These are phyloP conservation scores for Picocystis sp. DNA, from an alignment of 163 green algal genomes.

Conservation along the genomic window DNA sequence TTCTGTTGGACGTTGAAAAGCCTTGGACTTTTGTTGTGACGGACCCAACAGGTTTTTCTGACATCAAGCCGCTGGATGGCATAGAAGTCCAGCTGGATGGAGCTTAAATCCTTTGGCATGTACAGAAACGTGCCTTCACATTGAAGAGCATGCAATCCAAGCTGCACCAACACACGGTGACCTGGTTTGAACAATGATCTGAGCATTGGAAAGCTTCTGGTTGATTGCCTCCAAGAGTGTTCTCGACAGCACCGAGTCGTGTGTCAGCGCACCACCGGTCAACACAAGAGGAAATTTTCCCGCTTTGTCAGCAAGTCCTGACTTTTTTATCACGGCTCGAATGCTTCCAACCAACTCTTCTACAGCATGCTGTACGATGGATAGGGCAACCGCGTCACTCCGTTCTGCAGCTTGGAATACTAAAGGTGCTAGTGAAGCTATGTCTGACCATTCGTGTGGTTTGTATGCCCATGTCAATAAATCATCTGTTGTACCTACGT, in stretches of 20 bases:
- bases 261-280: no score
- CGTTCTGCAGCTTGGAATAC: slow-evolving; percentile 3
- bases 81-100: slow-evolving; percentile 4
- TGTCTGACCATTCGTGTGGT: slow-evolving; percentile 10
- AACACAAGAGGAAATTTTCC: neutral
- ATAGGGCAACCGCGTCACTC: slow-evolving; percentile 5
- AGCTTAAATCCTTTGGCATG: no score
- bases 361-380: slow-evolving; percentile 7
- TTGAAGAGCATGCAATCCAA: no score
- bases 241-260: no score
- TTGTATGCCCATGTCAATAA: slow-evolving; percentile 12
- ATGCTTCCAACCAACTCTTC: slow-evolving; percentile 11
- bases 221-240: no score
- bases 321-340: neutral
- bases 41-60: slow-evolving; percentile 3
- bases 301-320: slow-evolving; percentile 5
- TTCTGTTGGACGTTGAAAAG: slow-evolving; percentile 10
- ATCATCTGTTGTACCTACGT: slow-evolving; percentile 3
- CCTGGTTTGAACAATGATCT: no score
- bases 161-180: no score
- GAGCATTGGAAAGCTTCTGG: no score
- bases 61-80: slow-evolving; percentile 12
- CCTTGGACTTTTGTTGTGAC: slow-evolving; percentile 11
- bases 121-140: no score
- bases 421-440: slow-evolving; percentile 8